Percentiles rank a stretch among this genome's conserved stretches.
Evolutionary conservation across 371 early-diverging fungal genomes (phyloP).

Genomic region (Mortierella sp.): DNA sequence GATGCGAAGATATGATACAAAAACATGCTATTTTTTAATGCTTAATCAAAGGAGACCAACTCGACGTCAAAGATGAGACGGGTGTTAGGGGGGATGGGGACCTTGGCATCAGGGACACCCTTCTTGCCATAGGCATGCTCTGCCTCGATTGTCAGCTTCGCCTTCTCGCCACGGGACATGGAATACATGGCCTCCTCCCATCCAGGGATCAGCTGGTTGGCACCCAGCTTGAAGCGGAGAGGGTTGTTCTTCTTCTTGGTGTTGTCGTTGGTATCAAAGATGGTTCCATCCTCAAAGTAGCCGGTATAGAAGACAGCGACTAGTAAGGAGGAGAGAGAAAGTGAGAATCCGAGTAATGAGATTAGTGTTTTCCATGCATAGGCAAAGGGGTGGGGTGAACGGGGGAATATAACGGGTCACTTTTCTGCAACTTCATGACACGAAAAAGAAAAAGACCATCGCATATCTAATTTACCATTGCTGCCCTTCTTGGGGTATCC

Average conservation of each 20-base stretch:
- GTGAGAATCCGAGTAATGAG: too few species aligned
- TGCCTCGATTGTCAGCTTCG: constrained; percentile 60
- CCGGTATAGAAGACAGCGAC: constrained; percentile 68
- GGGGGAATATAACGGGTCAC: too few species aligned
- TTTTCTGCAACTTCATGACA: neutral
- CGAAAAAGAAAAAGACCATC: neutral
- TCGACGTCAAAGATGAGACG: constrained; percentile 65
- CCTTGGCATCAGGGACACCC: constrained; percentile 61
- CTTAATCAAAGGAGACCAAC: constrained; percentile 59
- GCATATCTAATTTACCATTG: constrained; percentile 38
- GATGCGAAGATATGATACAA: neutral
- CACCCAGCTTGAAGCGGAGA: constrained; percentile 67
- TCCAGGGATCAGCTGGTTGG: constrained; percentile 59
- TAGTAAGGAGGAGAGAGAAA: neutral
- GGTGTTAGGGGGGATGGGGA: constrained; percentile 60
- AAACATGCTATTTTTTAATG: neutral
- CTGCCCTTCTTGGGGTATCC: constrained; percentile 69
- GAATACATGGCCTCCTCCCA: constrained; percentile 69
- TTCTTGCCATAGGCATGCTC: constrained; percentile 71
- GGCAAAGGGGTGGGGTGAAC: too few species aligned
- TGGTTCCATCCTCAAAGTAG: constrained; percentile 67
- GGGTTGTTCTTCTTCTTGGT: constrained; percentile 67
- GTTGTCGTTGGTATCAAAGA: constrained; percentile 72
- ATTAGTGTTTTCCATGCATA: too few species aligned
- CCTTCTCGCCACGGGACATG: constrained; percentile 69